Evolutionary conservation across 2,329 filamentous ascomycete genomes (phyloP), one percentile per base, ranked within the genome.

Genomic region (Claviceps africana): DNA sequence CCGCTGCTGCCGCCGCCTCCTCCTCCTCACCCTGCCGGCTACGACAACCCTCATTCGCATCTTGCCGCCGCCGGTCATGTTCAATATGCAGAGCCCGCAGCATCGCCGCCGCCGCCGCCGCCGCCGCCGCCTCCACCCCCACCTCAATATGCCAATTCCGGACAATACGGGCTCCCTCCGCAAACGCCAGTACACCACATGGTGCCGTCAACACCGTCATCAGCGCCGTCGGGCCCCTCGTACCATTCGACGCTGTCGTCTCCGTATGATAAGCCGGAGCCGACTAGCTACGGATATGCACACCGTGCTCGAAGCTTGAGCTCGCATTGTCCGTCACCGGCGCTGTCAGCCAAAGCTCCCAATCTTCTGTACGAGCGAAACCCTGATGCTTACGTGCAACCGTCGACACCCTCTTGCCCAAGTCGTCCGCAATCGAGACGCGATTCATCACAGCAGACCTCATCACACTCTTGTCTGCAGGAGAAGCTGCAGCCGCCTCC

Each of bases 191-290:
- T 70, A 53, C 62, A 63, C 52, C 64, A 60, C 39, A 50, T 25
- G 13, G 15, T 13, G 11, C 19, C 40, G 17, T 22, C 13, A 15
- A n/a, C 11, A 44, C 22, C 42, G 33, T 11, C 47, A 54, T 67
- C 69, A 4, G 62, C 67, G 4, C 35, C 35, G 35, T 37, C 35
- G 17, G 61, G 61, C 25, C 59, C 63, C 1, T 61, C 65, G 2
- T 70, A 69, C 33, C 58, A 66, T 21, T 58, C 67, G 0, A 61
- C 67, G n/a, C 66, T 70, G 11, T 67, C 69, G 11, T 67, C 68
- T n/a, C 67, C 71, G 2, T 72, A 73, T 58, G 61, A 54, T 33
- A 64, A 63, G 54, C 53, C 61, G 2, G 67, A 62, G 65, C 71
- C 42, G 64, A 70, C 51, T 76, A 76, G 35, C 4, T 65, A 68